Conservation (phyloP, 192 early-diverging fungal species). For the Radiomyces spectabilis region DNA sequence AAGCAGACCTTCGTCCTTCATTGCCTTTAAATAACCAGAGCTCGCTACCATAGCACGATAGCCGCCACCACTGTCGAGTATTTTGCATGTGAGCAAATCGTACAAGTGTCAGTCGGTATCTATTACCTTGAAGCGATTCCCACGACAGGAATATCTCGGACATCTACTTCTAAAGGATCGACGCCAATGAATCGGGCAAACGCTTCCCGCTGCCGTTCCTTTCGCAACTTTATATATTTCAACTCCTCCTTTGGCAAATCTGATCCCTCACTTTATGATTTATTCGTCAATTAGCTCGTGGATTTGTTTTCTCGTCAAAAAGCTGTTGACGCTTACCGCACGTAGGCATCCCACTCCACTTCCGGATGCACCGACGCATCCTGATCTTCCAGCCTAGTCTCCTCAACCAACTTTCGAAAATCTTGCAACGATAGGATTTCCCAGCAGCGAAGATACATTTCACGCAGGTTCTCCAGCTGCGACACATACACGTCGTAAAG, state of each 20-base stretch:
- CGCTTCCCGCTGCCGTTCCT: background rate
- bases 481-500: too few relatives aligned
- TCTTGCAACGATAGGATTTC: too few relatives aligned
- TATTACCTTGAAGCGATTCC: conserved; percentile 52
- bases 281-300: too few relatives aligned
- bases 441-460: too few relatives aligned
- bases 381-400: too few relatives aligned
- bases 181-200: conserved; percentile 78
- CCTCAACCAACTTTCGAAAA: too few relatives aligned
- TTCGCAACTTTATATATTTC: background rate
- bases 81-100: background rate
- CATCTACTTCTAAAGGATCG: conserved; percentile 46
- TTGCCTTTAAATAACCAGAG: conserved; percentile 54
- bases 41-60: conserved; percentile 75
- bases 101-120: background rate
- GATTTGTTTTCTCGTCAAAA: background rate
- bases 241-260: background rate
- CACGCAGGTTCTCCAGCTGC: too few relatives aligned
- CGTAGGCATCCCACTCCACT: conserved; percentile 31
- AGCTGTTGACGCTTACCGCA: conserved; percentile 12
- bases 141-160: conserved; percentile 61
- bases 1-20: conserved; percentile 53
- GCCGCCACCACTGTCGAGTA: conserved; percentile 56
- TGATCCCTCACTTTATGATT: background rate
- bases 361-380: conserved; percentile 25